Conservation (phyloP, 2,329 filamentous ascomycete species). For the Pleomassaria siparia region DNA sequence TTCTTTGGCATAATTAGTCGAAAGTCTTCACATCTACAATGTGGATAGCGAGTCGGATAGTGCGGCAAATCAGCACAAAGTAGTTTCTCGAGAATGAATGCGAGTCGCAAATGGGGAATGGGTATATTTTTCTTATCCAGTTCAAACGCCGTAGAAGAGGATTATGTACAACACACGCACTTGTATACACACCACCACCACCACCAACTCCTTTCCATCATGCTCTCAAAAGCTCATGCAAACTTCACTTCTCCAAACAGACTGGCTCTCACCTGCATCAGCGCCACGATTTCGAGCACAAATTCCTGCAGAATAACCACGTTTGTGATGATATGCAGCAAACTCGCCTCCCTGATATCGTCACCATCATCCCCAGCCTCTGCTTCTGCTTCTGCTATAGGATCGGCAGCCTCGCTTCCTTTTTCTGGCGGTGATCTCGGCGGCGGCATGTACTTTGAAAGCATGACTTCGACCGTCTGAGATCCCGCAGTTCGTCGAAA, state of each 20-base stretch:
- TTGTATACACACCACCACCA: not conserved
- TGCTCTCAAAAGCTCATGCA: slow-evolving; percentile 16
- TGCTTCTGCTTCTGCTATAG: slow-evolving; percentile 15
- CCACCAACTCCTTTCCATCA: not conserved
- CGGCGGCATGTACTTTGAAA: slow-evolving; percentile 39
- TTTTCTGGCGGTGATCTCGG: slow-evolving; percentile 37
- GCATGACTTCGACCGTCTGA: slow-evolving; percentile 34
- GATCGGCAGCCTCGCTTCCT: slow-evolving; percentile 10
- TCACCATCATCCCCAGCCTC: slow-evolving; percentile 23
- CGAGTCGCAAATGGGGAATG: not conserved
- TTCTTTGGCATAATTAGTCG: too few species aligned
- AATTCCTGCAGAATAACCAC: slow-evolving; percentile 55
- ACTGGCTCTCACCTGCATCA: slow-evolving; percentile 52
- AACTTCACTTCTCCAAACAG: slow-evolving; percentile 51
- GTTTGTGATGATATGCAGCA: slow-evolving; percentile 54
- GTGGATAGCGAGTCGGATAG: too few species aligned
- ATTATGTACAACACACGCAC: not conserved
- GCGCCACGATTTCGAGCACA: slow-evolving; percentile 50
- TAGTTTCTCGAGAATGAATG: too few species aligned
- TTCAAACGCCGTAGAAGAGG: not conserved
- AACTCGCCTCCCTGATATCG: slow-evolving; percentile 44
- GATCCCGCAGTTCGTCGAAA: slow-evolving; percentile 32
- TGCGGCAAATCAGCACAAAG: too few species aligned
- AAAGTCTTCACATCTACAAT: too few species aligned
- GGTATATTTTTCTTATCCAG: not conserved